Percentiles rank a stretch among this genome's conserved stretches.
phyloP scores from a whole-genome alignment of 768 basidiomycete genomes.

The Rhodotorula kratochvilovae region DNA sequence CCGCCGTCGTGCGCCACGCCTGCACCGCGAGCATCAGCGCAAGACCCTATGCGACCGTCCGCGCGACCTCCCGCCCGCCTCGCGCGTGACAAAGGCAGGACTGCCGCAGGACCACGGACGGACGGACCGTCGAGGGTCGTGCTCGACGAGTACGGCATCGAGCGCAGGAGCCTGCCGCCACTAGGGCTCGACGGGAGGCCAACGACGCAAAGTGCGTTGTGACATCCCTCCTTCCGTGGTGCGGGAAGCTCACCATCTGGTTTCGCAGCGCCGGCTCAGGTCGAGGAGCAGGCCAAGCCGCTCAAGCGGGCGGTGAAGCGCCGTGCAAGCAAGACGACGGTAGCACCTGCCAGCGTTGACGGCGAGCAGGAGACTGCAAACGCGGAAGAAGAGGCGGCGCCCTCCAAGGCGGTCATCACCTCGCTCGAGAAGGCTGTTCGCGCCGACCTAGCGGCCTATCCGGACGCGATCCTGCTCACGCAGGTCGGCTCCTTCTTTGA shows the following conservation, averaged over 20 bases:
- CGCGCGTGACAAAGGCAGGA: not conserved
- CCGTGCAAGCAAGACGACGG: not conserved
- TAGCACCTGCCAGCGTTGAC: not conserved
- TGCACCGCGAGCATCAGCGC: not conserved
- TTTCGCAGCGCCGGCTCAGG: not conserved
- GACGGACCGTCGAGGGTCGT: not conserved
- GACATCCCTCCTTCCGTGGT: not conserved
- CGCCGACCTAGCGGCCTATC: conserved; percentile 67
- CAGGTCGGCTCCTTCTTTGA: conserved; percentile 95
- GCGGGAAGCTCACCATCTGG: not conserved
- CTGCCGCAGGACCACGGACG: not conserved
- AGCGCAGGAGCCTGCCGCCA: conserved; percentile 17
- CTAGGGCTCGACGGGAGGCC: not conserved
- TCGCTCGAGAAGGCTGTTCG: conserved; percentile 66
- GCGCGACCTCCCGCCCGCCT: too few species aligned
- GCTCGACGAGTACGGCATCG: conserved; percentile 26
- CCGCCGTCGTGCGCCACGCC: not conserved
- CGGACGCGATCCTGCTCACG: conserved; percentile 83
- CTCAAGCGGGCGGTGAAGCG: not conserved
- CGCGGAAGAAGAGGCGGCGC: not conserved
- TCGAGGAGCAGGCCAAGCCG: not conserved
- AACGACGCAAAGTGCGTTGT: not conserved
- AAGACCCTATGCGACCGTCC: not conserved
- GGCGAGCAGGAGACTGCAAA: not conserved
- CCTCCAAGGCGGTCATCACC: conserved; percentile 40